These are phyloP conservation scores for Coemansia sp. DNA, from an alignment of 192 early-diverging fungal species.

Conservation along the genomic window DNA sequence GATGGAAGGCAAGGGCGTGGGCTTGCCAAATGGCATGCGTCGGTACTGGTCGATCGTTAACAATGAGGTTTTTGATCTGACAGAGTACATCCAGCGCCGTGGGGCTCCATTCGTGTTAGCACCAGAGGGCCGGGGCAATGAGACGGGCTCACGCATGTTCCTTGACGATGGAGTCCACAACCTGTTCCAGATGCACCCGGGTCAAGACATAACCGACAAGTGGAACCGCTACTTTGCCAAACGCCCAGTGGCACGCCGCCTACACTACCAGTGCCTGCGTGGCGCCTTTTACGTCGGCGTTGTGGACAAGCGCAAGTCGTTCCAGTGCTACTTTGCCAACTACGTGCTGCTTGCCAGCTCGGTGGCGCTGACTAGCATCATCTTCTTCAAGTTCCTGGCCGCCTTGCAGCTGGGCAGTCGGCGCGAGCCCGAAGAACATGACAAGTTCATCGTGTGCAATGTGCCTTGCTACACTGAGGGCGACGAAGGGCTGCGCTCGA, in stretches of 20 bases:
- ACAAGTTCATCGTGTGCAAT: constrained; percentile 92
- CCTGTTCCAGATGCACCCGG: constrained; percentile 66
- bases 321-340: constrained; percentile 76
- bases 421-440: constrained; percentile 76
- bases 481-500: constrained; percentile 88
- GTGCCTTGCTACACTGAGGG: constrained; percentile 98
- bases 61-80: constrained; percentile 72
- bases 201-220: constrained; percentile 62
- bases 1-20: constrained; percentile 54
- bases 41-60: constrained; percentile 67
- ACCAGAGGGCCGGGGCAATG: constrained; percentile 39
- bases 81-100: constrained; percentile 60
- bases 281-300: constrained; percentile 84
- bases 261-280: constrained; percentile 82
- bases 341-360: constrained; percentile 86
- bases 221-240: constrained; percentile 62
- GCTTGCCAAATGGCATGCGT: constrained; percentile 35
- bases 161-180: constrained; percentile 62
- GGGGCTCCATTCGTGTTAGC: constrained; percentile 52
- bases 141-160: constrained; percentile 56
- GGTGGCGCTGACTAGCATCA: constrained; percentile 77
- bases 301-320: constrained; percentile 80
- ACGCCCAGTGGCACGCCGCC: constrained; percentile 58
- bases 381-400: constrained; percentile 93
- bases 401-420: constrained; percentile 83